Evolutionary conservation across 257 asterid genomes (phyloP).

Genomic region (Solanum virginianum): DNA sequence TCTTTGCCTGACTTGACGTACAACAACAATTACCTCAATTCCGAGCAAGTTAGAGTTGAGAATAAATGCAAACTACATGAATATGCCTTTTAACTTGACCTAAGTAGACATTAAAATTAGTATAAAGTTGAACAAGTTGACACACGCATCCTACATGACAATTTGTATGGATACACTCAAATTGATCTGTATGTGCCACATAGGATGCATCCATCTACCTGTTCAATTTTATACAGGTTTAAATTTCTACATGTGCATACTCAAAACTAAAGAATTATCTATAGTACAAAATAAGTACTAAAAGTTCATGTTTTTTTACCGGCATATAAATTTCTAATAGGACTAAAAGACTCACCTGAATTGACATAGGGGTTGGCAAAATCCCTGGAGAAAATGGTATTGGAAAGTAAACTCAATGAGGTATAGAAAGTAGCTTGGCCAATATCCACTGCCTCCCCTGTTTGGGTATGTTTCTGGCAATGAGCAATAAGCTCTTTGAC

Average conservation of each 20-base stretch:
- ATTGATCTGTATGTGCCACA: neutral
- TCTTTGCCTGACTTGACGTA: neutral
- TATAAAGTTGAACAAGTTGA: too few relatives aligned
- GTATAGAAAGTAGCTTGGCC: conserved; percentile 53
- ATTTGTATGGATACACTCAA: too few relatives aligned
- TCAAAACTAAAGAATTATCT: neutral
- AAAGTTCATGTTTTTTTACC: too few relatives aligned
- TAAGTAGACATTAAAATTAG: too few relatives aligned
- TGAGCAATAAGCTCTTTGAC: conserved; percentile 51
- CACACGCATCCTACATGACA: too few relatives aligned
- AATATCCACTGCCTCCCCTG: conserved; percentile 34
- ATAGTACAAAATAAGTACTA: neutral
- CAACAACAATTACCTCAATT: neutral
- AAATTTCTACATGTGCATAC: neutral
- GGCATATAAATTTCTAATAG: neutral
- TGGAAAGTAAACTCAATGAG: conserved; percentile 34
- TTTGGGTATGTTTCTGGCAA: conserved; percentile 25
- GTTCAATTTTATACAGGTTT: neutral
- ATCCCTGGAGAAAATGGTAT: conserved; percentile 42
- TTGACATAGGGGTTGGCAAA: conserved; percentile 41
- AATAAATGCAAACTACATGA: neutral
- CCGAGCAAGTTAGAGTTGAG: neutral
- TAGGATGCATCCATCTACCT: neutral
- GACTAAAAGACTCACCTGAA: conserved; percentile 14
- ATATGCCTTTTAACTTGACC: neutral